Evolutionary conservation across 805 yeast genomes (phyloP).

Genomic region (Jamesozyma hellenica): DNA sequence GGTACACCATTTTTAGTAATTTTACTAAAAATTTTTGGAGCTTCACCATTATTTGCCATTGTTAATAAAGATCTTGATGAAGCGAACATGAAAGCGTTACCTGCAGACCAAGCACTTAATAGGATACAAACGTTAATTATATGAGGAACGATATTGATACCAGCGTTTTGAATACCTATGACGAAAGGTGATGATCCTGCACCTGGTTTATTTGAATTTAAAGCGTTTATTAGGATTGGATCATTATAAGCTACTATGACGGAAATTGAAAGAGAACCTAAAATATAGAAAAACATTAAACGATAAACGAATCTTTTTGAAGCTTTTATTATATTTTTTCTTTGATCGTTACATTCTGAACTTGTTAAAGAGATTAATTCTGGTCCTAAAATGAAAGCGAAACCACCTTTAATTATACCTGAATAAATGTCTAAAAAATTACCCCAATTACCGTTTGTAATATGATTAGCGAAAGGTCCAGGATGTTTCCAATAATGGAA

Average conservation of each 20-base stretch:
- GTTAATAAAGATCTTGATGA: slow-evolving; percentile 40
- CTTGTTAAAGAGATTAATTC: slow-evolving; percentile 51
- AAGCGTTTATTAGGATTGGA: slow-evolving; percentile 36
- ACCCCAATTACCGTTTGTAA: slow-evolving; percentile 46
- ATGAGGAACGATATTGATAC: slow-evolving; percentile 49
- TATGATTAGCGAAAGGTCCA: slow-evolving; percentile 46
- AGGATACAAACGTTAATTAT: slow-evolving; percentile 53
- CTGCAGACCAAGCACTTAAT: slow-evolving; percentile 45
- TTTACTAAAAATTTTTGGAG: slow-evolving; percentile 39
- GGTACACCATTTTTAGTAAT: slow-evolving; percentile 51
- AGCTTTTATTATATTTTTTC: slow-evolving; percentile 54
- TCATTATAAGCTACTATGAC: slow-evolving; percentile 49
- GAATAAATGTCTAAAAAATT: slow-evolving; percentile 56
- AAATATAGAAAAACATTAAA: slow-evolving; percentile 49
- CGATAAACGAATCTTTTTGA: slow-evolving; percentile 51
- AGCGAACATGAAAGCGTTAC: slow-evolving; percentile 44
- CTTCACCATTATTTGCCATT: slow-evolving; percentile 39
- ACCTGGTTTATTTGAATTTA: slow-evolving; percentile 42
- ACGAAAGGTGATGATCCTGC: slow-evolving; percentile 62
- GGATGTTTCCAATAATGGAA: slow-evolving; percentile 59
- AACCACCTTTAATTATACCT: slow-evolving; percentile 53
- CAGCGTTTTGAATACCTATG: slow-evolving; percentile 53
- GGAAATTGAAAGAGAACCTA: slow-evolving; percentile 48
- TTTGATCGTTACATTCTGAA: slow-evolving; percentile 50
- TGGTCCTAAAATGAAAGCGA: slow-evolving; percentile 54